These are phyloP conservation scores for Ogataea parapolymorpha DNA, from an alignment of 805 yeast genomes.

Conservation along the genomic window DNA sequence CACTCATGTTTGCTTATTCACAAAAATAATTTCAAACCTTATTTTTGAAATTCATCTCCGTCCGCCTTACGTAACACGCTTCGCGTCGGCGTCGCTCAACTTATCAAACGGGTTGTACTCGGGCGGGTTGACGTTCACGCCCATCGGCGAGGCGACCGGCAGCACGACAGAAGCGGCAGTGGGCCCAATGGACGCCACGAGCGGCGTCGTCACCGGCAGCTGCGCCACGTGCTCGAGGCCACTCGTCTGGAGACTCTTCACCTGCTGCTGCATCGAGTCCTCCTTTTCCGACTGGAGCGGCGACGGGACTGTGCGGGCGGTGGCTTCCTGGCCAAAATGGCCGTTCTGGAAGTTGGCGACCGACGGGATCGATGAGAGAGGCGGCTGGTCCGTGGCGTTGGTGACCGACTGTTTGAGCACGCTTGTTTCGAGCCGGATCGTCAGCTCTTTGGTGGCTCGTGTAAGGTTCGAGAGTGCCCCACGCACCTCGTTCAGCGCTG, in stretches of 20 bases:
- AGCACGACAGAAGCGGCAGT: slow-evolving; percentile 34
- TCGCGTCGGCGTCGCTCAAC: slow-evolving; percentile 6
- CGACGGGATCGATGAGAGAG: slow-evolving; percentile 36
- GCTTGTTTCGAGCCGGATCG: slow-evolving; percentile 74
- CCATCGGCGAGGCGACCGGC: slow-evolving; percentile 30
- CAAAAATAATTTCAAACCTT: neutral
- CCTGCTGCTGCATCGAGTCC: slow-evolving; percentile 24
- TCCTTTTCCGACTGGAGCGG: slow-evolving; percentile 5
- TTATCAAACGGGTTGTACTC: slow-evolving; percentile 28
- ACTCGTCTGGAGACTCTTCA: slow-evolving; percentile 19
- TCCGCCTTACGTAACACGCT: slow-evolving; percentile 1
- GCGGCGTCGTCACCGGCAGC: slow-evolving; percentile 34
- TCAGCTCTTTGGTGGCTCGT: slow-evolving; percentile 86
- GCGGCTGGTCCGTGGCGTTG: slow-evolving; percentile 31
- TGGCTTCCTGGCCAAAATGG: neutral
- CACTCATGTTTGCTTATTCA: neutral
- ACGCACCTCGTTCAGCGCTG: slow-evolving; percentile 73
- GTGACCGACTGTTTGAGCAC: slow-evolving; percentile 38
- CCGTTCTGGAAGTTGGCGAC: slow-evolving; percentile 28
- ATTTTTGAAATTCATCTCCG: too few relatives aligned
- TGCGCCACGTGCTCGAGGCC: slow-evolving; percentile 11
- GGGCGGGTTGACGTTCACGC: slow-evolving; percentile 4
- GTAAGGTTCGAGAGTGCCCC: slow-evolving; percentile 79
- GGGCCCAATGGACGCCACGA: slow-evolving; percentile 35
- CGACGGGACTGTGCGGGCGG: slow-evolving; percentile 1